A percentile compares a stretch with the other conserved stretches of the same genome.
Evolutionary conservation across 2,329 filamentous ascomycete genomes (phyloP).

Genomic region (Fusarium mexicanum): DNA sequence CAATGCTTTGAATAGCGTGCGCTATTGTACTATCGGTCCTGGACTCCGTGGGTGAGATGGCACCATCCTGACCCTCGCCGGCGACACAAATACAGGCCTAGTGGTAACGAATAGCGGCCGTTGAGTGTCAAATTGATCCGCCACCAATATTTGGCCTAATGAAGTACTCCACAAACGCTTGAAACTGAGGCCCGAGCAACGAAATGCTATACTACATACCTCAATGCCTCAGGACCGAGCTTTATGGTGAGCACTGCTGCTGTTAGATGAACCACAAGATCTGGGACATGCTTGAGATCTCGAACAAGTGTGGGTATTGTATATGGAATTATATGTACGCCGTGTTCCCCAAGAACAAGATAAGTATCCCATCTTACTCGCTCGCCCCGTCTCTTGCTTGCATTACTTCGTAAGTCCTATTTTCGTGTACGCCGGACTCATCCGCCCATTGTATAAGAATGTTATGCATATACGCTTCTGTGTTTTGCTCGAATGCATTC

Average conservation of each 20-base stretch:
- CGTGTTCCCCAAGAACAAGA: conserved; percentile 13
- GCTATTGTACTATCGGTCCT: background rate
- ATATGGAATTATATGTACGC: conserved; percentile 33
- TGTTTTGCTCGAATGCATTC: background rate
- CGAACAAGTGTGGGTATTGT: conserved; percentile 37
- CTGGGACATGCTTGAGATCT: conserved; percentile 8
- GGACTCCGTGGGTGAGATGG: background rate
- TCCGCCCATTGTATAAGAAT: conserved; percentile 9
- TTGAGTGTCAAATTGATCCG: conserved; percentile 17
- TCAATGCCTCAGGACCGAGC: background rate
- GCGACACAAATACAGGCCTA: background rate
- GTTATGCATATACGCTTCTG: conserved; percentile 12
- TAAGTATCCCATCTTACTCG: conserved; percentile 6
- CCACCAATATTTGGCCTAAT: background rate
- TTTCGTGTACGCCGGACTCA: conserved; percentile 28
- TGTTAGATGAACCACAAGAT: background rate
- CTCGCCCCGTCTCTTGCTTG: conserved; percentile 11
- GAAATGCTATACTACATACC: background rate
- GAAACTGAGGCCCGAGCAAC: background rate
- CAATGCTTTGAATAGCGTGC: background rate
- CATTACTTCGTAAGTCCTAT: conserved; percentile 36
- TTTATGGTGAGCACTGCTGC: background rate
- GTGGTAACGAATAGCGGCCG: conserved; percentile 23
- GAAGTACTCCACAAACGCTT: background rate
- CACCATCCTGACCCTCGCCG: conserved; percentile 1